A percentile compares a stretch with the other conserved stretches of the same genome.
phyloP scores from a whole-genome alignment of 495 filamentous ascomycete species.

The Pyronema domesticum region DNA sequence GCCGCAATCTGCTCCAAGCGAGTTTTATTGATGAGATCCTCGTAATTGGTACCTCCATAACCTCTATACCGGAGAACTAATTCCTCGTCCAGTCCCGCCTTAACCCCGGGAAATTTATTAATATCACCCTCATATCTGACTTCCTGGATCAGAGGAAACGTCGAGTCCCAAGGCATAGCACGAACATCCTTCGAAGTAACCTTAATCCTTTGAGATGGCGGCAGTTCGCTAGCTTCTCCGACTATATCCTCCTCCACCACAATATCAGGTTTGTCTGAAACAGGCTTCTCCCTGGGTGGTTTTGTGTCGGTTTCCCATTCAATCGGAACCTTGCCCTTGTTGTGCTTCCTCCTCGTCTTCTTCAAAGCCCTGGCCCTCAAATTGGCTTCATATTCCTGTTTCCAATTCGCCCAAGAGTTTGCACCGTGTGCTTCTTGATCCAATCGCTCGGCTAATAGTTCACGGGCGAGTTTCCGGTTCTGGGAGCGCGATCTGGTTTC shows the following conservation, averaged over 20 bases:
- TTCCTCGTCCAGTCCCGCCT: neutral
- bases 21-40: neutral
- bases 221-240: neutral
- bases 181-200: neutral
- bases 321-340: neutral
- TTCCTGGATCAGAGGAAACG: neutral
- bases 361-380: neutral
- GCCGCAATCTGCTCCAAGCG: neutral
- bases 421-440: slow-evolving; percentile 32
- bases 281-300: neutral
- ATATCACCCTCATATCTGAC: neutral
- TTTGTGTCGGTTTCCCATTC: neutral
- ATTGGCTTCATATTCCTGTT: slow-evolving; percentile 8
- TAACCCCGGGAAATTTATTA: neutral
- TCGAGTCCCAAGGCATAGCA: neutral
- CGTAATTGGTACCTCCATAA: neutral
- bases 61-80: neutral
- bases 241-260: neutral
- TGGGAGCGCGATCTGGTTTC: slow-evolving; percentile 71
- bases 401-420: slow-evolving; percentile 27
- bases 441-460: slow-evolving; percentile 55
- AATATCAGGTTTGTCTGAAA: neutral
- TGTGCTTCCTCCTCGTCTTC: slow-evolving; percentile 6
- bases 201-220: neutral
- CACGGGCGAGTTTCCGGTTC: slow-evolving; percentile 74